Base-by-base conservation (phyloP, 2,329 filamentous ascomycete genomes). In the Rutstroemia sydowiana region DNA sequence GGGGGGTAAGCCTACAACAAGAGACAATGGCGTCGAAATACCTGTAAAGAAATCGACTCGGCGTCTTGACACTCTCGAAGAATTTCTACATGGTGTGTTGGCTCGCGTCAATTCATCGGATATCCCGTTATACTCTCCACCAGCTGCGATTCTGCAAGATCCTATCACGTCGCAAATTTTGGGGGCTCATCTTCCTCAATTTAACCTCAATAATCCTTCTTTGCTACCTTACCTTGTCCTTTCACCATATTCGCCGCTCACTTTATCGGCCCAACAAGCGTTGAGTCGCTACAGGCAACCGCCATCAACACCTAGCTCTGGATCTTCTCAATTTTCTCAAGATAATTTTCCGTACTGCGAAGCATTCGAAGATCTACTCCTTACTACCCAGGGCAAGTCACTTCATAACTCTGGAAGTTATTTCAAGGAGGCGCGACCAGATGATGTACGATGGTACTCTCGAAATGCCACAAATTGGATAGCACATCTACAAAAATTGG, bases 161-260 rank as follows among this genome's bases (percentile, higher is more conserved):
- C n/a, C 2, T 37, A 18, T 37, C 34, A 37, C 34, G 84, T 51
- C 95, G 21, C 39, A 45, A n/a, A 45, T 23, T 18, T 14, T 50
- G 20, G 31, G 40, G 14, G 44, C 41, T 31, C 36, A 37, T 9
- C 23, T 31, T 39, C 31, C 48, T 16, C 9, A 37, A 10, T 28
- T 45, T n/a, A 30, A 40, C 9, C 37, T 54, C 9, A 34, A 18
- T 5, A 53, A 61, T 3, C 57, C 61, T 36, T 66, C 65, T 6
- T 48, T 66, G 14, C 45, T 67, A 3, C 64, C 65, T 16, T 67
- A 66, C 45, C 45, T 67, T 5, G n/a, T 66, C 4, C 62, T 63
- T 30, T 67, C 65, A 1, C 54, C 61, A 23, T 66, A 67, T 43
- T 67, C 65, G 6, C 64, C 65, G 2, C 28, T 67, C 1, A 56